Evolutionary conservation across 1,284 basidiomycete genomes (phyloP), one percentile per base, ranked within the genome.

Genomic region (Trichosporon faecale): DNA sequence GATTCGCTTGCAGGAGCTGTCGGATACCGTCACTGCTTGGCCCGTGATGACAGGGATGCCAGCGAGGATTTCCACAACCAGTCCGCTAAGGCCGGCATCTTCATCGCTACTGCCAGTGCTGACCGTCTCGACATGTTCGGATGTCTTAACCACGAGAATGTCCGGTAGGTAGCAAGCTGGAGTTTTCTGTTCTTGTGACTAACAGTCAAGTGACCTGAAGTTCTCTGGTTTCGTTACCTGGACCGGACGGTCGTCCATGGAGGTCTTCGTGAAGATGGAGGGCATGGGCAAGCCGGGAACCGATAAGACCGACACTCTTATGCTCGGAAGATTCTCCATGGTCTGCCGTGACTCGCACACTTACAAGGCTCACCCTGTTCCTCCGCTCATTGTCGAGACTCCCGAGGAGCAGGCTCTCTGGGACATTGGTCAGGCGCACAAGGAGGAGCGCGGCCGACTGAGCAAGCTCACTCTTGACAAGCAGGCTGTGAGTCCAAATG

Each of bases 1-100:
- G 92, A 94, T 79, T 91, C 91, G 6, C 85, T 93, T 18, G 91
- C 92, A 1, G 92, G 91, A 12, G 91, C 90, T 2, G 91, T 93
- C 71, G 87, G 91, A 1, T 93, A 93, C 82, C 90, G 91, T 76
- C 91, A 92, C 81, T 88, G 91, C 84, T 86, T 93, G 1, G 66
- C 72, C 14, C 57, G 29, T 3, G 57, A 61, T 9, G 71, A 74
- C 1, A 65, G 68, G 9, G 70, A 73, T 35, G 69, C 76, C 2
- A 73, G 76, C 1, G 69, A 78, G 66, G 74, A 79, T 49, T 84
- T 84, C 29, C 87, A 89, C 87, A 87, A 68, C 82, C 85, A 69
- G 82, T 90, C 68, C 77, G 66, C 87, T 63, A 86, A 90, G 70
- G 86, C 87, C 18, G 91, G 90, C 0, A 89, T 92, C 74, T 93